Evolutionary conservation across 1,284 basidiomycete species (phyloP).

Genomic region (Sporisorium sorghi): DNA sequence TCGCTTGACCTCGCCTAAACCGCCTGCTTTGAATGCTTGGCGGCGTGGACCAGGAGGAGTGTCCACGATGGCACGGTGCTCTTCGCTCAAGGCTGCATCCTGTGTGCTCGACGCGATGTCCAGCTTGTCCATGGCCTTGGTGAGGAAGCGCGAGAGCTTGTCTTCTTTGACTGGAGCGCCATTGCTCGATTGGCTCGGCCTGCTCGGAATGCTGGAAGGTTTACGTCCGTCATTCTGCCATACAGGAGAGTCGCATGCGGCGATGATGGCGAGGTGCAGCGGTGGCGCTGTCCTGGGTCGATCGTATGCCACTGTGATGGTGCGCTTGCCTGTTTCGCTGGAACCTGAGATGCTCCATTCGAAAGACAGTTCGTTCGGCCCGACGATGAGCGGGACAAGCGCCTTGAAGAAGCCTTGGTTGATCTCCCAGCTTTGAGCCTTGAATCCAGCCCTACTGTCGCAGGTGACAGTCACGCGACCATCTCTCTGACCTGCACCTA

Average conservation of each 20-base stretch:
- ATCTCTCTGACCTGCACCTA: slow-evolving; percentile 1
- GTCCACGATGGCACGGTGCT: slow-evolving; percentile 34
- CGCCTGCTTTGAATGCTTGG: slow-evolving; percentile 24
- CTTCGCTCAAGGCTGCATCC: slow-evolving; percentile 2
- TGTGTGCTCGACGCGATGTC: slow-evolving; percentile 1
- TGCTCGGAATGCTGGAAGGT: slow-evolving; percentile 9
- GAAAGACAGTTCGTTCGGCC: slow-evolving; percentile 31
- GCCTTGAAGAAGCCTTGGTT: slow-evolving; percentile 48
- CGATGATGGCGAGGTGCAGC: slow-evolving; percentile 45
- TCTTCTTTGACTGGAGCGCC: slow-evolving; percentile 1
- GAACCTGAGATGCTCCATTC: slow-evolving; percentile 6
- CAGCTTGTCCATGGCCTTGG: slow-evolving; percentile 27
- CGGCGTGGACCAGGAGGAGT: slow-evolving; percentile 27
- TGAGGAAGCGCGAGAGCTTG: slow-evolving; percentile 26
- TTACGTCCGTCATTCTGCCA: slow-evolving; percentile 26
- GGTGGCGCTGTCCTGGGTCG: slow-evolving; percentile 19
- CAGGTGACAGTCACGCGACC: slow-evolving; percentile 13
- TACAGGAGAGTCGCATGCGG: slow-evolving; percentile 40
- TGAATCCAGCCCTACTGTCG: slow-evolving; percentile 29
- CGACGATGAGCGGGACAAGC: slow-evolving; percentile 32
- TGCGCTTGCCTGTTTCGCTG: not conserved
- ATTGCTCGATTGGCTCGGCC: not conserved
- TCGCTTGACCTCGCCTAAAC: slow-evolving; percentile 38
- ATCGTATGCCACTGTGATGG: slow-evolving; percentile 16
- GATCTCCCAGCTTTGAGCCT: slow-evolving; percentile 34